phyloP scores from a whole-genome alignment of 2,329 filamentous ascomycete species.

The Stachybotrys elegans region DNA sequence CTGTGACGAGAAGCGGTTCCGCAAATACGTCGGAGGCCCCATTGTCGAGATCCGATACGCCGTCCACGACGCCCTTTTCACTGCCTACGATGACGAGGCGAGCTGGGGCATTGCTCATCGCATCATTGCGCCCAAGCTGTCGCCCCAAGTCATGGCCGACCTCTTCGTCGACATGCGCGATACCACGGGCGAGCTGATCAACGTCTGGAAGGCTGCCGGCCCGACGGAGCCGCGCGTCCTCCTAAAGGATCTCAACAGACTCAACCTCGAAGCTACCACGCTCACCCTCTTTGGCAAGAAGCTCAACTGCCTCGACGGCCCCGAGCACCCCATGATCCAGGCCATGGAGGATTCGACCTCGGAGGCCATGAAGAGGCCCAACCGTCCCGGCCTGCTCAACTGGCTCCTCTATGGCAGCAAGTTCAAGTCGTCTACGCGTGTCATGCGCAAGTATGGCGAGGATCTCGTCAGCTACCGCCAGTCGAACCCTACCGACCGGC shows the following conservation, averaged over 20 bases:
- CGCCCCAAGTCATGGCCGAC: slow-evolving; percentile 23
- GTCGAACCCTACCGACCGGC: slow-evolving; percentile 46
- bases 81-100: slow-evolving; percentile 42
- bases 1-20: slow-evolving; percentile 48
- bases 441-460: slow-evolving; percentile 49
- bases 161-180: slow-evolving; percentile 43
- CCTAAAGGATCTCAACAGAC: slow-evolving; percentile 44
- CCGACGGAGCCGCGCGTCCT: slow-evolving; percentile 35
- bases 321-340: slow-evolving; percentile 42
- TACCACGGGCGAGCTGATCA: slow-evolving; percentile 42
- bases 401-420: slow-evolving; percentile 47
- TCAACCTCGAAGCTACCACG: slow-evolving; percentile 48
- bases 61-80: slow-evolving; percentile 48
- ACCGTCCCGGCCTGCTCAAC: slow-evolving; percentile 45
- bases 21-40: slow-evolving; percentile 48
- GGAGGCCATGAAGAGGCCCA: slow-evolving; percentile 51
- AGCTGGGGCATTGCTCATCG: slow-evolving; percentile 47
- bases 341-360: slow-evolving; percentile 51
- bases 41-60: slow-evolving; percentile 46
- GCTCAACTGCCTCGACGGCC: slow-evolving; percentile 39
- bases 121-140: slow-evolving; percentile 43
- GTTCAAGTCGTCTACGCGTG: slow-evolving; percentile 46
- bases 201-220: slow-evolving; percentile 40
- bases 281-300: slow-evolving; percentile 47
- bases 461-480: slow-evolving; percentile 54